Evolutionary conservation across 2,329 filamentous ascomycete genomes (phyloP), one percentile per base, ranked within the genome.

Genomic region (Purpureocillium takamizusanense): DNA sequence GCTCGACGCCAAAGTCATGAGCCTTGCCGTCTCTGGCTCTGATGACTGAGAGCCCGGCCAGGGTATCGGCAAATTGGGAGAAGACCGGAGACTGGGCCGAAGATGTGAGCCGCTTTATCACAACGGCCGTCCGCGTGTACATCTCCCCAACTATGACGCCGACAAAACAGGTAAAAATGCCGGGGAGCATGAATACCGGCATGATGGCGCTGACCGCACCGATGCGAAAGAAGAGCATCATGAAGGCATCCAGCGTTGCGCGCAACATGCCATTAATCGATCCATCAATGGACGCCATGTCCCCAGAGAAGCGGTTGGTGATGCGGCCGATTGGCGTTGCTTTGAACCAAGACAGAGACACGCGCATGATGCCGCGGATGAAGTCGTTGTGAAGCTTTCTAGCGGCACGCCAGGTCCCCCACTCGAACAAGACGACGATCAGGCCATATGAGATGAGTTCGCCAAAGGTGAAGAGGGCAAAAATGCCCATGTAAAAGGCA

Each of bases 321-420:
- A 74, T 65, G 31, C 72, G 65, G 11, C 72, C 69, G 13, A 72
- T 63, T 0, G 73, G 67, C 1, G 72, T 64, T 34, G 68, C 54
- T 49, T 74, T 73, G 47, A 72, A 77, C 74, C 74, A 78, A 4
- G 69, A 66, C 9, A 78, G 58, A 1, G 74, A 69, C 4, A 74
- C 74, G 17, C 61, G 59, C 57, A 78, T 61, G 14, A 78, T 59
- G 14, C 70, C 65, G 11, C 57, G 59, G 33, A 77, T 68, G 37
- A 78, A 69, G 36, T 66, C 64, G 12, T 62, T 61, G 54, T 78
- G 74, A 32, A 78, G 63, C 27, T 55, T 62, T 25, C 63, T 62
- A 1, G 72, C 74, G 3, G 74, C 74, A n/a, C 61, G 57, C 74
- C 74, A 78, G 7, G 69, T 67, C 15, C 74, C 74, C 46, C 66